A percentile compares a stretch with the other conserved stretches of the same genome.
Conservation (phyloP, 2,329 filamentous ascomycete genomes). For the Calonectria henricotiae region DNA sequence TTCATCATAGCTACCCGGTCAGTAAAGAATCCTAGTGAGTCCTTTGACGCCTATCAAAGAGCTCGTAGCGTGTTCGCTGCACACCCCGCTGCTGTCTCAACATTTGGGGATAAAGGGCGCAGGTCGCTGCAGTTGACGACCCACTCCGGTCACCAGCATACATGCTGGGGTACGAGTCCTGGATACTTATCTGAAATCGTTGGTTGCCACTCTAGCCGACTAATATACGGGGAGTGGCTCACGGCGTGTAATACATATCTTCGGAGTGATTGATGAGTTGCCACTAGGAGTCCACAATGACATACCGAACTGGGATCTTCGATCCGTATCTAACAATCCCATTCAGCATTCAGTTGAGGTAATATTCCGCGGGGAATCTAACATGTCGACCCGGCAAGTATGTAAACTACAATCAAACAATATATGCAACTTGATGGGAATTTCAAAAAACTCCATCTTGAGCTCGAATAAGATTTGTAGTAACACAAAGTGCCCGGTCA, state of each 20-base stretch:
- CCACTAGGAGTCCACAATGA: slow-evolving; percentile 23
- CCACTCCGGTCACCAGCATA: slow-evolving; percentile 27
- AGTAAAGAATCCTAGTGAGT: slow-evolving; percentile 20
- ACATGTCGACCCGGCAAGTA: background rate
- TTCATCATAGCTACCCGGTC: slow-evolving; percentile 28
- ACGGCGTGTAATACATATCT: background rate
- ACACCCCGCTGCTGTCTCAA: slow-evolving; percentile 29
- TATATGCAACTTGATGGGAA: background rate
- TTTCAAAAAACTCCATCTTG: background rate
- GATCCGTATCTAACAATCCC: slow-evolving; percentile 5
- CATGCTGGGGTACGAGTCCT: slow-evolving; percentile 27
- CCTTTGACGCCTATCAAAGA: slow-evolving; percentile 27
- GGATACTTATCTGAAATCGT: slow-evolving; percentile 13
- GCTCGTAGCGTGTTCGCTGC: slow-evolving; percentile 15
- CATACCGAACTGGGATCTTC: slow-evolving; percentile 5
- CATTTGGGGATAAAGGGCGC: slow-evolving; percentile 25
- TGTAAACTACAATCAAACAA: background rate
- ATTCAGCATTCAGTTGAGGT: slow-evolving; percentile 19
- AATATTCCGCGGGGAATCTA: background rate
- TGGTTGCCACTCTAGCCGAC: slow-evolving; percentile 12
- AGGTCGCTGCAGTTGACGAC: slow-evolving; percentile 24
- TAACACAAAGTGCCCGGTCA: no score
- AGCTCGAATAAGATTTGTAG: background rate
- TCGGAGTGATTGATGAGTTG: slow-evolving; percentile 7
- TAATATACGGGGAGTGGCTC: slow-evolving; percentile 11